phyloP scores from a whole-genome alignment of 305 asterid species.

The Ilex paraguariensis region DNA sequence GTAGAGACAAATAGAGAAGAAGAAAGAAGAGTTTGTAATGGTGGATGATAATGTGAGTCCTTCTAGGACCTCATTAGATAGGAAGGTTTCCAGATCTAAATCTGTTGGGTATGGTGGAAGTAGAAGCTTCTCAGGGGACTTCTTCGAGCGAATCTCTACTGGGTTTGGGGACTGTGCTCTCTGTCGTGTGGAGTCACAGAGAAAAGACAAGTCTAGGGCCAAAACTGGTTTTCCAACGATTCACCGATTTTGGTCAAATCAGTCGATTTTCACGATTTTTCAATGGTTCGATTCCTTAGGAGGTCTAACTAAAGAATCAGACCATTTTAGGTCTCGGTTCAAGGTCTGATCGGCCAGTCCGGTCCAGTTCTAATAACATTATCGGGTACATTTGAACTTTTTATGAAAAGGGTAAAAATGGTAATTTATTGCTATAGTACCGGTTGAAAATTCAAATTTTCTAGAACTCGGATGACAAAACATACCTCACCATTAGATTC shows the following conservation, averaged over 20 bases:
- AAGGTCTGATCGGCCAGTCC: too few relatives aligned
- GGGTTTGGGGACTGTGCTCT: background rate
- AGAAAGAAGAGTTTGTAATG: background rate
- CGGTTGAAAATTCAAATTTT: too few relatives aligned
- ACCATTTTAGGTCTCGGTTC: too few relatives aligned
- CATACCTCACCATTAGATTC: too few relatives aligned
- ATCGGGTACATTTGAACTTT: too few relatives aligned
- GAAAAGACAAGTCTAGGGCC: background rate
- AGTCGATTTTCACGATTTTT: too few relatives aligned
- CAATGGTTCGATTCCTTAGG: too few relatives aligned
- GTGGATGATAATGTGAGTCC: conserved; percentile 1
- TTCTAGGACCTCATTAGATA: background rate
- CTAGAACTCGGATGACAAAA: too few relatives aligned
- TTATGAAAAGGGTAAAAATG: too few relatives aligned
- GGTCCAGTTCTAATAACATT: too few relatives aligned
- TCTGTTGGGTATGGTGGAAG: background rate
- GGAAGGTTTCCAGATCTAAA: background rate
- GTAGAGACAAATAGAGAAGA: background rate
- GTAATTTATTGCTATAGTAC: too few relatives aligned
- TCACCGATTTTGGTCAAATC: background rate
- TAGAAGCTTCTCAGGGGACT: background rate
- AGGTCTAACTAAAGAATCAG: too few relatives aligned
- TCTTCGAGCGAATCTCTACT: background rate
- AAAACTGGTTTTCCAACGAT: background rate
- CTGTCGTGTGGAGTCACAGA: background rate